Conservation (phyloP, 2,329 filamentous ascomycete species). For the Pyrenochaeta sp. region DNA sequence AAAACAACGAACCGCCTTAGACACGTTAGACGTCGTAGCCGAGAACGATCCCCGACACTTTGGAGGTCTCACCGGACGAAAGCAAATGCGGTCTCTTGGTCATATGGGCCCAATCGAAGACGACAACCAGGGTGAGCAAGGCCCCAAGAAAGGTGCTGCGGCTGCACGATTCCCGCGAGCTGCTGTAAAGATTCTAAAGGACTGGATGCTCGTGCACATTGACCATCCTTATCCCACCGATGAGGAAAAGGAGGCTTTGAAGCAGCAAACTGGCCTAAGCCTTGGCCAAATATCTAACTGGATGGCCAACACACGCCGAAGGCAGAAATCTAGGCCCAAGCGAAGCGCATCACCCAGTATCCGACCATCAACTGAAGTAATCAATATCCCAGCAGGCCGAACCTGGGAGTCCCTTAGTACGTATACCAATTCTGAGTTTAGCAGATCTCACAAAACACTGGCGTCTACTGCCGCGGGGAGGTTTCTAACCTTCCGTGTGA, state of each 20-base stretch:
- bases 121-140: slow-evolving; percentile 35
- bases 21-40: slow-evolving; percentile 57
- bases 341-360: slow-evolving; percentile 75
- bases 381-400: slow-evolving; percentile 76
- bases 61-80: slow-evolving; percentile 49
- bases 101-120: slow-evolving; percentile 48
- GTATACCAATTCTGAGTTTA: slow-evolving; percentile 28
- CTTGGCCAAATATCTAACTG: slow-evolving; percentile 89
- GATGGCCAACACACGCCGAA: slow-evolving; percentile 87
- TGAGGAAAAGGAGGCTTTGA: slow-evolving; percentile 82
- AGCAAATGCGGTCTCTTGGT: slow-evolving; percentile 47
- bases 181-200: slow-evolving; percentile 80
- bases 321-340: slow-evolving; percentile 77
- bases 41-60: slow-evolving; percentile 49
- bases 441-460: slow-evolving; percentile 23
- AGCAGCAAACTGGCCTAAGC: slow-evolving; percentile 80
- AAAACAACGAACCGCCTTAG: slow-evolving; percentile 51
- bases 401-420: slow-evolving; percentile 58
- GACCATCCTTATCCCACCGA: slow-evolving; percentile 89
- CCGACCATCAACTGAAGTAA: slow-evolving; percentile 67
- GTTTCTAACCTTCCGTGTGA: slow-evolving; percentile 34
- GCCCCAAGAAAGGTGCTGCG: slow-evolving; percentile 44
- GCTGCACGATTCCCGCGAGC: slow-evolving; percentile 74
- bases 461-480: slow-evolving; percentile 24
- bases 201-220: slow-evolving; percentile 82